Evolutionary conservation across 129 eudicot species (phyloP).

Genomic region (Oenanthe sinensis): DNA sequence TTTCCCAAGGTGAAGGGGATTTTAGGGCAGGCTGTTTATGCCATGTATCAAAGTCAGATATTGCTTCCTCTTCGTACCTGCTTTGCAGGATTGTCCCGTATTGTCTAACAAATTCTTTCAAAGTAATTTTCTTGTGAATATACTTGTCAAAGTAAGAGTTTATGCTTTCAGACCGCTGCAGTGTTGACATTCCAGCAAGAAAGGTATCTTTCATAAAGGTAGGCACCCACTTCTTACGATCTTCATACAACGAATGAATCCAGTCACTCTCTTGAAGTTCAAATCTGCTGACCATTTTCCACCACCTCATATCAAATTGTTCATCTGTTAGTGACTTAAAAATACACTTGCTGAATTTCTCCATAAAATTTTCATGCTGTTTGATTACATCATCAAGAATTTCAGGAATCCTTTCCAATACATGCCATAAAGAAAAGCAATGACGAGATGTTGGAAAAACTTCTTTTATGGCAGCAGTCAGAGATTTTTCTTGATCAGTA

Average conservation of each 20-base stretch:
- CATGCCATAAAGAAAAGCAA: conserved; percentile 52
- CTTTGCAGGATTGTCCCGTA: conserved; percentile 46
- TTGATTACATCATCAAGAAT: conserved; percentile 38
- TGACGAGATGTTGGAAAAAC: conserved; percentile 50
- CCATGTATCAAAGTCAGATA: conserved; percentile 61
- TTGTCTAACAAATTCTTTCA: conserved; percentile 52
- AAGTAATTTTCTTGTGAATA: conserved; percentile 38
- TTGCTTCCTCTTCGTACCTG: conserved; percentile 57
- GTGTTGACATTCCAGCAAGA: conserved; percentile 55
- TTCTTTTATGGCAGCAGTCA: conserved; percentile 37
- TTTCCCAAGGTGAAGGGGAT: conserved; percentile 76
- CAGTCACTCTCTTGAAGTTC: conserved; percentile 51
- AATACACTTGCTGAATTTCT: conserved; percentile 49
- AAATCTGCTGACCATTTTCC: conserved; percentile 54
- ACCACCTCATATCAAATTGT: conserved; percentile 60
- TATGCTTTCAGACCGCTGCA: conserved; percentile 50
- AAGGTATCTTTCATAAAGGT: conserved; percentile 37
- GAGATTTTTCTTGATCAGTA: conserved; percentile 41
- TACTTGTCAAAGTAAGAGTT: conserved; percentile 55
- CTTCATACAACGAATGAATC: conserved; percentile 38
- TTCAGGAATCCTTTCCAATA: conserved; percentile 48
- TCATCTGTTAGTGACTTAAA: conserved; percentile 55
- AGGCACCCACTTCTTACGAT: conserved; percentile 57
- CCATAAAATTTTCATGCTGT: conserved; percentile 36
- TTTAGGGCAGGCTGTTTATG: conserved; percentile 55